Evolutionary conservation across 345 rosid species (phyloP), one percentile per base, ranked within the genome.

Genomic region (Carallia pectinifolia): DNA sequence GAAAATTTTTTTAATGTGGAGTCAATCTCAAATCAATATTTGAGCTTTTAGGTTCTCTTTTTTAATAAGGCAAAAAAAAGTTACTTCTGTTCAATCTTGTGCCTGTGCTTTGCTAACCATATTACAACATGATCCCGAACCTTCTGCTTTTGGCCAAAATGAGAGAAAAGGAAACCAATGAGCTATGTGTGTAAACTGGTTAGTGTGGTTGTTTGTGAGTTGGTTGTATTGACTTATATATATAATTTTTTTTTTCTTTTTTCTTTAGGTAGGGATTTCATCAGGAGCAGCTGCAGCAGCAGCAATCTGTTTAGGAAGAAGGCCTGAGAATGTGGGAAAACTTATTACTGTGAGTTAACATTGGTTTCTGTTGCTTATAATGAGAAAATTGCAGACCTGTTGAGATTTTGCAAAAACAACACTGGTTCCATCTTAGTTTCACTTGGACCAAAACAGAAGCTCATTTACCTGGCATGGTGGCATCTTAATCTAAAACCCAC

Each of bases 201-300:
- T 30, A 9, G 6, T 56, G 33, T 56, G 33, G 38, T 36, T 52
- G 30, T 65, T 30, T 53, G 19, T 18, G 40, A 29, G 58, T 44
- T 58, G 27, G n/a, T 34, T 59, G 9, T 37, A 48, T 29, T 30
- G 52, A 71, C 44, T 64, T 31, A 44, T n/a, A n/a, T n/a, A n/a
- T n/a, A n/a, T n/a, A n/a, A n/a, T n/a, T n/a, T n/a, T n/a, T n/a
- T 7, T 40, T 36, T 62, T 37, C 19, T 15, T 33, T 30, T 37
- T 54, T 34, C n/a, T 67, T 39, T 75, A 91, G 98, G 98, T 91
- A 38, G 98, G 98, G 18, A 91, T 93, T 44, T 93, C 98, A 55
- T 90, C 97, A 52, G 97, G 98, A 81, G 98, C 98, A 0, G 98
- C 98, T 12, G 94, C 97, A 64, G 96, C 87, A n/a, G 97, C 97